Evolutionary conservation across 495 filamentous ascomycete species (phyloP).

Genomic region (Lichina pygmaea): DNA sequence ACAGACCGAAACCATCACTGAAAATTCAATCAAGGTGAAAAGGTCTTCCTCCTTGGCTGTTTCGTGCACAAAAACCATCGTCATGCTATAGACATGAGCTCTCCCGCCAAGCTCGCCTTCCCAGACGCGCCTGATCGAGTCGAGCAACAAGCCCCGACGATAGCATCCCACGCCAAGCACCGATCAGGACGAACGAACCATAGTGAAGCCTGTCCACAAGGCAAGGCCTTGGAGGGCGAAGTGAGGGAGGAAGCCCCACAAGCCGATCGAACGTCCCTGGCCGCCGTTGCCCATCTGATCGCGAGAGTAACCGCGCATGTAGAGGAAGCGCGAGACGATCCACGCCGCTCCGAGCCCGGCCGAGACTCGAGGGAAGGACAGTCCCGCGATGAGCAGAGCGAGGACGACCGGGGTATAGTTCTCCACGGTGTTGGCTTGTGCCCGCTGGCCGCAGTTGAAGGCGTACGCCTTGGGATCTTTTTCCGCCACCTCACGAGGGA

Average conservation of each 20-base stretch:
- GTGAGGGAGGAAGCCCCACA: constrained; percentile 6
- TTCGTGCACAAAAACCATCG: no score
- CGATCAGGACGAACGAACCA: background rate
- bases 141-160: no score
- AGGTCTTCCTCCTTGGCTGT: no score
- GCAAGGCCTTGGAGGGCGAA: constrained; percentile 8
- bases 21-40: no score
- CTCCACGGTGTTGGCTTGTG: constrained; percentile 16
- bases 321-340: constrained; percentile 10
- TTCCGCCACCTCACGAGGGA: constrained; percentile 9
- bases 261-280: constrained; percentile 7
- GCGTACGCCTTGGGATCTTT: constrained; percentile 10
- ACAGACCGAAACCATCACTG: no score
- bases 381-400: constrained; percentile 12
- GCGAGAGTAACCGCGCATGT: constrained; percentile 14
- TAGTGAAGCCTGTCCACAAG: constrained; percentile 5
- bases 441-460: constrained; percentile 19
- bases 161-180: no score
- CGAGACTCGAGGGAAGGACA: constrained; percentile 9
- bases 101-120: no score
- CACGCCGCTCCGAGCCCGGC: constrained; percentile 9
- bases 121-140: no score
- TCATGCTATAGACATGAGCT: no score
- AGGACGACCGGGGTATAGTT: constrained; percentile 8
- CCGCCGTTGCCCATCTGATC: constrained; percentile 4